These are phyloP conservation scores for Nissolia schottii DNA, from an alignment of 306 rosid genomes.

Conservation along the genomic window DNA sequence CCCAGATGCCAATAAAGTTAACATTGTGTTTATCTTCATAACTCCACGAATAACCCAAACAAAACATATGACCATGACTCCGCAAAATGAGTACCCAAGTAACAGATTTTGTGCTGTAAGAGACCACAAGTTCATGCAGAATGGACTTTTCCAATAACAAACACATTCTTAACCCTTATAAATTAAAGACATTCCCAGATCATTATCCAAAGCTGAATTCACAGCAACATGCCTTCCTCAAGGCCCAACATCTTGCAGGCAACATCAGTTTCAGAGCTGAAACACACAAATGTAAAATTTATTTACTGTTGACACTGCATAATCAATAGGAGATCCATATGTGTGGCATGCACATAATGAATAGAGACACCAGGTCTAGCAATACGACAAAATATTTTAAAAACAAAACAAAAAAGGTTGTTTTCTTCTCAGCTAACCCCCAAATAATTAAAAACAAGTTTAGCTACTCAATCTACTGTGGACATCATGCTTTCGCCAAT, in stretches of 20 bases:
- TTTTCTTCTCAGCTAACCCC: not conserved
- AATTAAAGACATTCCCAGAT: constrained; percentile 42
- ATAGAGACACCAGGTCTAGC: constrained; percentile 23
- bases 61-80: constrained; percentile 39
- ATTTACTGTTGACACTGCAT: constrained; percentile 56
- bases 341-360: constrained; percentile 31
- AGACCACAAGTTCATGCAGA: constrained; percentile 43
- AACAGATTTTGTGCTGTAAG: constrained; percentile 34
- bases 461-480: not conserved
- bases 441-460: not conserved
- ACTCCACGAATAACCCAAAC: constrained; percentile 26
- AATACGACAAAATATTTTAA: constrained; percentile 6
- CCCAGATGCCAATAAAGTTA: constrained; percentile 26
- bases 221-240: constrained; percentile 79
- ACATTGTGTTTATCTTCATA: constrained; percentile 31
- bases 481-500: not conserved
- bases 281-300: constrained; percentile 83
- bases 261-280: constrained; percentile 79
- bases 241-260: constrained; percentile 58
- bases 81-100: constrained; percentile 41
- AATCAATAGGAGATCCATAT: constrained; percentile 56
- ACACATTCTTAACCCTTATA: constrained; percentile 36
- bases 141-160: constrained; percentile 42
- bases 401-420: not conserved
- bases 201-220: constrained; percentile 68